These are phyloP conservation scores for Dissophora ornata DNA, from an alignment of 192 early-diverging fungal species.

Conservation along the genomic window DNA sequence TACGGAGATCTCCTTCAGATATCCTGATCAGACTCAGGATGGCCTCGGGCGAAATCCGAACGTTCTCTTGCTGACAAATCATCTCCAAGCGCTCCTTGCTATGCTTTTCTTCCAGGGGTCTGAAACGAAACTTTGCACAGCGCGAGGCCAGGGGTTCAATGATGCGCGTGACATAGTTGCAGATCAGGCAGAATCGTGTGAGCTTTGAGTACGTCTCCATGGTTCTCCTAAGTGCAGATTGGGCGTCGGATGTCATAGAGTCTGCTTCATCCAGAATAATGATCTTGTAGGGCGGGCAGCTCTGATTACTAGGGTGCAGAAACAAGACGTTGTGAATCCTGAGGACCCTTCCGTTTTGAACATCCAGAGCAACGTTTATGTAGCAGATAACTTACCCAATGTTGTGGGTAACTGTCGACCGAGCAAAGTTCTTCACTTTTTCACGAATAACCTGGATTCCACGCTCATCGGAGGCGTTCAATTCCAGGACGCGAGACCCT, in stretches of 20 bases:
- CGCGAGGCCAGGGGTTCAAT: constrained; percentile 94
- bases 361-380: too few relatives aligned
- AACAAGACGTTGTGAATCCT: too few relatives aligned
- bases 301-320: constrained; percentile 37
- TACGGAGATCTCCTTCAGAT: constrained; percentile 91
- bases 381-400: constrained; percentile 56
- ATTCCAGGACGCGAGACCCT: constrained; percentile 85
- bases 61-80: constrained; percentile 76
- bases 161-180: constrained; percentile 90
- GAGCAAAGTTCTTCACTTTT: constrained; percentile 95
- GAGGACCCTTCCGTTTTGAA: too few relatives aligned
- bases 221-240: constrained; percentile 89
- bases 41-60: constrained; percentile 68
- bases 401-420: constrained; percentile 66
- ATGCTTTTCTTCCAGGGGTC: constrained; percentile 74
- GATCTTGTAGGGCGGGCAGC: constrained; percentile 92
- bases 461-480: constrained; percentile 98
- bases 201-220: constrained; percentile 96
- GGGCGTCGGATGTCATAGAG: constrained; percentile 95
- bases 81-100: constrained; percentile 69
- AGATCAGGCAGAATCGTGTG: constrained; percentile 95
- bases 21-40: constrained; percentile 60
- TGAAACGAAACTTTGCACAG: constrained; percentile 97
- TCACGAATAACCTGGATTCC: constrained; percentile 94
- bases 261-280: constrained; percentile 98